Evolutionary conservation across 2,329 filamentous ascomycete genomes (phyloP).

Genomic region (Talaromyces sp.): DNA sequence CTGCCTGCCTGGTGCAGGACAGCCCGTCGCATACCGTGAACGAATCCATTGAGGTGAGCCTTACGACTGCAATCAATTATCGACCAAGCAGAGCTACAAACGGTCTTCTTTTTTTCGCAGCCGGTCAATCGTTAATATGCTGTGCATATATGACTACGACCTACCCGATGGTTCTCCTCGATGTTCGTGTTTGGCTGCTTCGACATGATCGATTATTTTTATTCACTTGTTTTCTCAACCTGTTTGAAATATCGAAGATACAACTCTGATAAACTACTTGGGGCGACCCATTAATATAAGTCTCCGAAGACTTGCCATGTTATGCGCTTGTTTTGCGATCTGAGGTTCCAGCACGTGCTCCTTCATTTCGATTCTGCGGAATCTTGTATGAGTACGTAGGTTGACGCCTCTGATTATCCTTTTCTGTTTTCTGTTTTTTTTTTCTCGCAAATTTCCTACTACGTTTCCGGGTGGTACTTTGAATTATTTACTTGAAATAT

Average conservation of each 20-base stretch:
- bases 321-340: slow-evolving; percentile 1
- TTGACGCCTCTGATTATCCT: not conserved
- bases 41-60: slow-evolving; percentile 23
- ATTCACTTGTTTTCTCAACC: slow-evolving; percentile 5
- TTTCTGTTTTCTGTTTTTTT: not conserved
- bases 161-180: not conserved
- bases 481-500: slow-evolving; percentile 8
- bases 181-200: not conserved
- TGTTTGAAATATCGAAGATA: slow-evolving; percentile 12
- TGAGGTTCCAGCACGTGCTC: slow-evolving; percentile 2
- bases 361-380: not conserved
- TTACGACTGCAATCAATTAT: slow-evolving; percentile 20
- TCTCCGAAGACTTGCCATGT: slow-evolving; percentile 11
- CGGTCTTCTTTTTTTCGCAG: not conserved
- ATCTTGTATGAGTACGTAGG: not conserved
- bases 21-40: slow-evolving; percentile 17
- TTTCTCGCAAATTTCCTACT: not conserved
- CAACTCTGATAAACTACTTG: slow-evolving; percentile 26
- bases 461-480: slow-evolving; percentile 10
- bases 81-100: not conserved
- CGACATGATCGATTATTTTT: not conserved
- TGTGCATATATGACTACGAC: not conserved
- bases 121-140: slow-evolving; percentile 4
- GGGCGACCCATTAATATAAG: slow-evolving; percentile 31
- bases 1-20: slow-evolving; percentile 11